phyloP scores from a whole-genome alignment of 768 basidiomycete species.

The Pleurotus pulmonarius region DNA sequence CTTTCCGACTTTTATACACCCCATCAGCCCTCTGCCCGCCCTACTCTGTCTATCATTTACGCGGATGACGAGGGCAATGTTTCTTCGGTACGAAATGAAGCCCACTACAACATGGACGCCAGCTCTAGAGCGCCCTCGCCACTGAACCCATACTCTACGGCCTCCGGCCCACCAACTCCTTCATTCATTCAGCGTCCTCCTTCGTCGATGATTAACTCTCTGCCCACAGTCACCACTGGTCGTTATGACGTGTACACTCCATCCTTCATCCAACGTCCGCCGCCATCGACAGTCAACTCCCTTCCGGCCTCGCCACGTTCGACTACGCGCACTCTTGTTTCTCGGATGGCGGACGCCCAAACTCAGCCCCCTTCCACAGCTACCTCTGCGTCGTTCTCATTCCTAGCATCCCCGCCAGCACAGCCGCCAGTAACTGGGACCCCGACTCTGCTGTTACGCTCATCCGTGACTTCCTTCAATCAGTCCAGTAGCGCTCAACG shows the following conservation, averaged over 20 bases:
- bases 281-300: too few species aligned
- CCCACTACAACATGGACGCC: background rate
- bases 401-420: background rate
- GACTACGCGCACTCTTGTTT: too few species aligned
- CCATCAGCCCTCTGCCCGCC: conserved; percentile 12
- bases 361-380: background rate
- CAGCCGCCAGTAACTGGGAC: background rate
- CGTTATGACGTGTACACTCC: too few species aligned
- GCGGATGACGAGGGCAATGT: background rate
- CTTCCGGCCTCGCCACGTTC: too few species aligned
- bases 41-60: background rate
- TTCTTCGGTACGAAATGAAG: background rate
- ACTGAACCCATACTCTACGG: background rate
- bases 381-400: background rate
- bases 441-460: background rate
- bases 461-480: background rate
- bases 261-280: too few species aligned
- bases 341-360: too few species aligned
- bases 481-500: background rate
- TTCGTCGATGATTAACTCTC: background rate
- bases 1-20: conserved; percentile 4
- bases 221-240: too few species aligned
- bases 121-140: background rate
- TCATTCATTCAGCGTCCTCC: conserved; percentile 1
- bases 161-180: background rate